Conservation (phyloP, 75 land plant species). For the Chamaecyparis obtusa region DNA sequence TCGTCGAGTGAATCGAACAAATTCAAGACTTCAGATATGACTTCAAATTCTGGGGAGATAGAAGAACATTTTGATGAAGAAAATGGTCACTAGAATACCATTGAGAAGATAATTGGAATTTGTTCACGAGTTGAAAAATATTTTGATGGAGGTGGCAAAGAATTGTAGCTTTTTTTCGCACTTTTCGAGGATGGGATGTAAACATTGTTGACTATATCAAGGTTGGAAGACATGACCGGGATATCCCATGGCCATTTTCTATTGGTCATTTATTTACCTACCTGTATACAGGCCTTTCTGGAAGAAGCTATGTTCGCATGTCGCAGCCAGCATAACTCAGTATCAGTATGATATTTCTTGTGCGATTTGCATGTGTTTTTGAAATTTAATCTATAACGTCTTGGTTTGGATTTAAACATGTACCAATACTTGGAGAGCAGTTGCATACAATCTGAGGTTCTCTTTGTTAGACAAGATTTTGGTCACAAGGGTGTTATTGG, state of each 20-base stretch:
- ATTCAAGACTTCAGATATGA: neutral
- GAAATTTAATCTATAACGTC: neutral
- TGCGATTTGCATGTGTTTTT: neutral
- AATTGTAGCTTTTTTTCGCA: neutral
- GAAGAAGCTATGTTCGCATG: neutral
- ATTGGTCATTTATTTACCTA: neutral
- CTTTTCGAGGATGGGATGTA: neutral
- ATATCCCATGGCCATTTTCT: neutral
- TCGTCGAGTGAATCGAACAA: neutral
- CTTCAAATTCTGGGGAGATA: neutral
- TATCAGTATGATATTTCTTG: neutral
- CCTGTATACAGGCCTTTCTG: neutral
- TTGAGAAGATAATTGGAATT: neutral
- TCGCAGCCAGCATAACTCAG: neutral
- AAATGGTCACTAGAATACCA: constrained; percentile 11
- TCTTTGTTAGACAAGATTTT: neutral
- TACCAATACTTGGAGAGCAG: neutral
- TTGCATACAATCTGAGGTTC: neutral
- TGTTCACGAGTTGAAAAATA: neutral
- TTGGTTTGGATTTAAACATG: neutral
- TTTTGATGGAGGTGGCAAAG: neutral
- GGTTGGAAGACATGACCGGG: neutral
- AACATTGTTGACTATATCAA: neutral
- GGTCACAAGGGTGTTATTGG: neutral
- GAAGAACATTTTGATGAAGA: neutral